A percentile compares a stretch with the other conserved stretches of the same genome.
Evolutionary conservation across 768 basidiomycete genomes (phyloP).

Genomic region (Gyrodon lividus): DNA sequence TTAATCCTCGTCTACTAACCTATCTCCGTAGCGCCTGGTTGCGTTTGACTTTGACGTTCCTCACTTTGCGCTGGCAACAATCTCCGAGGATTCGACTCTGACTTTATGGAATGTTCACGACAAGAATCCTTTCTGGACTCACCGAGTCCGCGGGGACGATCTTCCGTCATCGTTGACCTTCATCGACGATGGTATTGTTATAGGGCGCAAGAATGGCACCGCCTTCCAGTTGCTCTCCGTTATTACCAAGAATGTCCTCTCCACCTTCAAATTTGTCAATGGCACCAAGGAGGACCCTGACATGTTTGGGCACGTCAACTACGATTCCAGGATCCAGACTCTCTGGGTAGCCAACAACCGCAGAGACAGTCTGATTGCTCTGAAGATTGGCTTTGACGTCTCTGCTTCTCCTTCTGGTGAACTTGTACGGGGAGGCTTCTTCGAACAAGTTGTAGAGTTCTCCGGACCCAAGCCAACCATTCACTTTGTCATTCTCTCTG

Average conservation of each 20-base stretch:
- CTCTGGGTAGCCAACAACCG: conserved; percentile 87
- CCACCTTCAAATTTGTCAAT: conserved; percentile 78
- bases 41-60: conserved; percentile 84
- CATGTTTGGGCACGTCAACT: conserved; percentile 87
- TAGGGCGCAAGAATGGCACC: conserved; percentile 83
- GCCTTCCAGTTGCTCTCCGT: conserved; percentile 80
- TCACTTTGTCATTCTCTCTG: conserved; percentile 85
- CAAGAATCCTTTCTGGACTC: conserved; percentile 69
- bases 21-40: conserved; percentile 61
- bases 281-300: conserved; percentile 68
- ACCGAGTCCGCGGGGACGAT: conserved; percentile 78
- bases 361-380: conserved; percentile 79
- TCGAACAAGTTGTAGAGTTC: conserved; percentile 85
- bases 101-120: conserved; percentile 83
- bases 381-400: conserved; percentile 68
- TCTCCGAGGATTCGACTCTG: conserved; percentile 78
- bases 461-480: conserved; percentile 81
- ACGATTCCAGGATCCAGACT: conserved; percentile 82
- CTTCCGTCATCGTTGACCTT: conserved; percentile 80
- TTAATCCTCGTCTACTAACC: not conserved
- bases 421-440: conserved; percentile 60
- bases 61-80: conserved; percentile 75
- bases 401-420: conserved; percentile 57
- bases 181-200: conserved; percentile 81
- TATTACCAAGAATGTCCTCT: conserved; percentile 68